phyloP scores from a whole-genome alignment of 192 early-diverging fungal genomes.

The Martensiomyces pterosporus region DNA sequence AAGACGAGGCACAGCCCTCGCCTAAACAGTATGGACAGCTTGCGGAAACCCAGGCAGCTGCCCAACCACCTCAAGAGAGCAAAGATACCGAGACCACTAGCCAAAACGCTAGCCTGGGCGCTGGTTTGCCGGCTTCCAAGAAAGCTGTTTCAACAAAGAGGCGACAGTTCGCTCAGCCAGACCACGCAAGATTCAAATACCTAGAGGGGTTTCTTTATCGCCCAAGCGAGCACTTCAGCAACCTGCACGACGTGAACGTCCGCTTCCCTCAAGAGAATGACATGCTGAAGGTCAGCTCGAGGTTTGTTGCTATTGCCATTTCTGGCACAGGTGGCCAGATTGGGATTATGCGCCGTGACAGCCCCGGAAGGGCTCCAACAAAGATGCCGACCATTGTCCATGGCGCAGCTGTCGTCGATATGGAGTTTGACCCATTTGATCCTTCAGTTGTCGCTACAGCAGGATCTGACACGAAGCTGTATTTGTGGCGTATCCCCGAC shows the following conservation, averaged over 20 bases:
- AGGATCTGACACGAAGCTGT: constrained; percentile 28
- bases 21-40: too few species aligned
- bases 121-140: constrained; percentile 2
- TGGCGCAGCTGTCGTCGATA: constrained; percentile 58
- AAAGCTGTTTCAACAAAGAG: too few species aligned
- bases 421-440: constrained; percentile 74
- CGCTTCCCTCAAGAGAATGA: constrained; percentile 37
- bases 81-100: too few species aligned
- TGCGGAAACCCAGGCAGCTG: too few species aligned
- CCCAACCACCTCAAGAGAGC: too few species aligned
- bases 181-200: constrained; percentile 55
- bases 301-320: constrained; percentile 68
- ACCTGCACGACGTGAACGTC: constrained; percentile 44
- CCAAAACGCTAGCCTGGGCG: too few species aligned
- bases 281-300: constrained; percentile 48
- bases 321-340: constrained; percentile 77
- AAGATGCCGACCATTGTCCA: constrained; percentile 29
- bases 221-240: constrained; percentile 62
- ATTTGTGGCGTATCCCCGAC: constrained; percentile 45
- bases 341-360: constrained; percentile 59
- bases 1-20: too few species aligned
- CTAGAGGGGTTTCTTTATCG: constrained; percentile 56
- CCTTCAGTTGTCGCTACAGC: constrained; percentile 34
- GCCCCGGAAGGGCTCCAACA: constrained; percentile 58
- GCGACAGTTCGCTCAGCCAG: too few species aligned